These are phyloP conservation scores for Talaromyces piceae DNA, from an alignment of 2,329 filamentous ascomycete genomes.

Conservation along the genomic window DNA sequence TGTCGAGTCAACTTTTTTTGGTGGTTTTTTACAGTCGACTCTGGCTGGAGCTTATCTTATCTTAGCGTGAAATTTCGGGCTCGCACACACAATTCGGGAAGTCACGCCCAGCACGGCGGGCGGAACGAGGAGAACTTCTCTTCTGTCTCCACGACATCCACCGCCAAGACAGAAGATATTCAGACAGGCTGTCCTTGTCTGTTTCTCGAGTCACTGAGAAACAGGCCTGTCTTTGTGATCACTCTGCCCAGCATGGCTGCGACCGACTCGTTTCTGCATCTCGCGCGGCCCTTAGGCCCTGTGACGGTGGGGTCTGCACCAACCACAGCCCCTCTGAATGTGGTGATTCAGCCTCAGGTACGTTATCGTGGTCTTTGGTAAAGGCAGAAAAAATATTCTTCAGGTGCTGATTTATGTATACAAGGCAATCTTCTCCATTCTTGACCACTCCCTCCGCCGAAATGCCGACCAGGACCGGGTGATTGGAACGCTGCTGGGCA, in stretches of 20 bases:
- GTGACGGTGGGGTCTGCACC: constrained; percentile 69
- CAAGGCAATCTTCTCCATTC: constrained; percentile 58
- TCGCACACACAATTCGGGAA: constrained; percentile 35
- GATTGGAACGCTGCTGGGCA: constrained; percentile 90
- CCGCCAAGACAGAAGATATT: constrained; percentile 21
- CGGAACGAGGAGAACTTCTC: constrained; percentile 23
- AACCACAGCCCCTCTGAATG: constrained; percentile 83
- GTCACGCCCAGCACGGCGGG: constrained; percentile 15
- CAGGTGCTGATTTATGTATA: neutral
- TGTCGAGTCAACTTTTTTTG: too few species aligned
- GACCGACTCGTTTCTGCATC: constrained; percentile 83
- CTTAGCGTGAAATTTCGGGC: constrained; percentile 40
- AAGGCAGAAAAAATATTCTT: neutral
- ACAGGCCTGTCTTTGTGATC: constrained; percentile 13
- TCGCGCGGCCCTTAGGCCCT: constrained; percentile 84
- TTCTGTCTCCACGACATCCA: constrained; percentile 23
- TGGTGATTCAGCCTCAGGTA: constrained; percentile 94
- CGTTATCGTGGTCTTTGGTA: constrained; percentile 18
- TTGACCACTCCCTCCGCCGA: constrained; percentile 88
- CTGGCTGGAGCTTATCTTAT: constrained; percentile 34
- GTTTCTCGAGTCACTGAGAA: constrained; percentile 14
- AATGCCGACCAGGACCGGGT: constrained; percentile 90
- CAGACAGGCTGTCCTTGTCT: constrained; percentile 17
- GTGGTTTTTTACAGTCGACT: too few species aligned
- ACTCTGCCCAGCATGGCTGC: constrained; percentile 63